phyloP scores from a whole-genome alignment of 2,329 filamentous ascomycete genomes.

The Epichloe bromicola region DNA sequence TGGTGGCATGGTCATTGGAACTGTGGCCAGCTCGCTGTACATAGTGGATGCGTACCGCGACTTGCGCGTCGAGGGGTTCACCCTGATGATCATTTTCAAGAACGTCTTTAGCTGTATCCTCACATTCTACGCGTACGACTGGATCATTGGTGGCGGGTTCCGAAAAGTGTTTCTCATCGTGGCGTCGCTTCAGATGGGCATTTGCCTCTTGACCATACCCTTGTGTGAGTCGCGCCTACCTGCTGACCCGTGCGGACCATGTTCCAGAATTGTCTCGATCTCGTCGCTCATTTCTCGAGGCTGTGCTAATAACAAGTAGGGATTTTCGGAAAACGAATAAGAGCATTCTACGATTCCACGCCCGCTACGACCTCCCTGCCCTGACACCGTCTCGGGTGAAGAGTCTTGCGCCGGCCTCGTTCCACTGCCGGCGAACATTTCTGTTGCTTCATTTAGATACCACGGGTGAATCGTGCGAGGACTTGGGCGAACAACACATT shows the following conservation, averaged over 20 bases:
- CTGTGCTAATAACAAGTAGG: constrained; percentile 35
- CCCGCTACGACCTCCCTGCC: constrained; percentile 57
- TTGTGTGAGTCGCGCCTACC: constrained; percentile 49
- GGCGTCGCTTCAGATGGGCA: constrained; percentile 60
- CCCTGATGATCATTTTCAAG: constrained; percentile 83
- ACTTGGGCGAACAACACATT: background rate
- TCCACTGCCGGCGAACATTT: background rate
- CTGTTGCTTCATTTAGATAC: background rate
- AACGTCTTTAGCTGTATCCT: constrained; percentile 84
- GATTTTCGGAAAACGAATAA: constrained; percentile 63
- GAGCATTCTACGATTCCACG: constrained; percentile 64
- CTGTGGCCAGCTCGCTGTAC: constrained; percentile 74
- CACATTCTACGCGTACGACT: constrained; percentile 74
- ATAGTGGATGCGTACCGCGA: constrained; percentile 87
- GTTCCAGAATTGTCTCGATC: no score
- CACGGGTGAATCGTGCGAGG: background rate
- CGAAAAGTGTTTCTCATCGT: constrained; percentile 54
- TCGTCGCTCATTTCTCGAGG: no score
- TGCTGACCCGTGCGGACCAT: no score
- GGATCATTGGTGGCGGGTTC: constrained; percentile 57
- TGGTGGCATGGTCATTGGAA: constrained; percentile 82
- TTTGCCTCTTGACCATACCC: constrained; percentile 64
- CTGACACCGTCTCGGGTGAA: constrained; percentile 18
- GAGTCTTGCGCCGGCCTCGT: background rate
- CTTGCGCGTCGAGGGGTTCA: constrained; percentile 77